Evolutionary conservation across 2,329 filamentous ascomycete genomes (phyloP).

Genomic region (Fusarium newnesense): DNA sequence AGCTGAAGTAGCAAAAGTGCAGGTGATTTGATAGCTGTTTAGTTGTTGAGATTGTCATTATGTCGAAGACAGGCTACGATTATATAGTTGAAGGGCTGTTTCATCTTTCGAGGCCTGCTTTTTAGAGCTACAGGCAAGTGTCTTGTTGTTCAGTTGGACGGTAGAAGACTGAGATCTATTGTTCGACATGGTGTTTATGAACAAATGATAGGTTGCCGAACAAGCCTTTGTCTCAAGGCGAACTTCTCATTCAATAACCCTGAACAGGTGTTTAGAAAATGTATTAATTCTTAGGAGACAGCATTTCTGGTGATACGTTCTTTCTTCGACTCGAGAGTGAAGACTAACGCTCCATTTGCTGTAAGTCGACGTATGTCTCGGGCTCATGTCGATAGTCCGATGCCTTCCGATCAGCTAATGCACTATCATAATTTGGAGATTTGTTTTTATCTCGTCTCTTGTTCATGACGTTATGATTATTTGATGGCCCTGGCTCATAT

Average conservation of each 20-base stretch:
- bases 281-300: background rate
- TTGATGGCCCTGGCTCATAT: background rate
- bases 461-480: background rate
- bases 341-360: background rate
- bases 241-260: background rate
- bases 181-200: background rate
- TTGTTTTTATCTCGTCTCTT: background rate
- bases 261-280: no score
- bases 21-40: background rate
- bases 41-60: background rate
- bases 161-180: background rate
- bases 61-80: background rate
- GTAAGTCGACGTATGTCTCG: background rate
- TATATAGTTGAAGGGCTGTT: background rate
- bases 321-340: background rate
- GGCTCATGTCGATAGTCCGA: background rate
- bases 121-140: background rate
- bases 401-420: background rate
- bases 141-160: background rate
- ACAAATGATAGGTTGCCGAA: background rate
- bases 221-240: background rate
- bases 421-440: no score
- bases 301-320: background rate
- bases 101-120: background rate
- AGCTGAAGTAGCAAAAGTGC: background rate